Conservation (phyloP, 768 basidiomycete species). For the Lentinus tigrinus region DNA sequence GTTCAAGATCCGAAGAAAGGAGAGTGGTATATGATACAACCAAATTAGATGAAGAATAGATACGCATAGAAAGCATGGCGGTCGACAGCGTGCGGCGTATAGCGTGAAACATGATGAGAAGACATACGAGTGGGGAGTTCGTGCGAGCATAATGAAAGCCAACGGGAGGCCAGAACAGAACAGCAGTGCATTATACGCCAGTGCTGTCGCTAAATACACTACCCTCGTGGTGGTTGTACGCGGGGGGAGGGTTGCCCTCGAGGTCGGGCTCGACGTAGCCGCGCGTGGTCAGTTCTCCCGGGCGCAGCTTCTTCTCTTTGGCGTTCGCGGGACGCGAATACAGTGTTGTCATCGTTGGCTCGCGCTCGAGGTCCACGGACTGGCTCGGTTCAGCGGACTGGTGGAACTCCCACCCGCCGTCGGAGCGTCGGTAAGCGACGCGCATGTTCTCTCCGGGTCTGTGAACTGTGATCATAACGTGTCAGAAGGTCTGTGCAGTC, state of each 20-base stretch:
- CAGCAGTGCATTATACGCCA: not conserved
- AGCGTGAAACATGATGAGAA: slow-evolving; percentile 4
- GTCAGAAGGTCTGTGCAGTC: too few species aligned
- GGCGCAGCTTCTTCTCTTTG: slow-evolving; percentile 19
- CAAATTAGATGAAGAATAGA: slow-evolving; percentile 1
- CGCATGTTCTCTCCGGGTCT: slow-evolving; percentile 58
- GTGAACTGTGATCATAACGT: slow-evolving; percentile 36
- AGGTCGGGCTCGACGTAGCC: slow-evolving; percentile 20
- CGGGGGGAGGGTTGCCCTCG: slow-evolving; percentile 17
- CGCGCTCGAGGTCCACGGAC: slow-evolving; percentile 13
- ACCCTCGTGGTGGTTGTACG: slow-evolving; percentile 12
- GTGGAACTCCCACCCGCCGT: slow-evolving; percentile 57
- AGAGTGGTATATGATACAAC: not conserved
- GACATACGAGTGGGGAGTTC: not conserved
- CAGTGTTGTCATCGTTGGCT: slow-evolving; percentile 2
- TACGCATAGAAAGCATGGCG: slow-evolving; percentile 12
- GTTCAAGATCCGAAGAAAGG: not conserved
- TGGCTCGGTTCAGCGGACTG: slow-evolving; percentile 21
- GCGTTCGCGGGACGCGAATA: slow-evolving; percentile 5
- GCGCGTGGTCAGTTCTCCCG: slow-evolving; percentile 24
- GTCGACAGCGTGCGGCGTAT: slow-evolving; percentile 9
- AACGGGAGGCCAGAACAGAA: not conserved
- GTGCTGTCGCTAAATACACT: slow-evolving; percentile 17
- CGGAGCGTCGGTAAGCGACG: slow-evolving; percentile 48
- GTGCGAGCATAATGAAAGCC: too few species aligned